These are phyloP conservation scores for Bathelium albidoporum DNA, from an alignment of 495 filamentous ascomycete species.

Conservation along the genomic window DNA sequence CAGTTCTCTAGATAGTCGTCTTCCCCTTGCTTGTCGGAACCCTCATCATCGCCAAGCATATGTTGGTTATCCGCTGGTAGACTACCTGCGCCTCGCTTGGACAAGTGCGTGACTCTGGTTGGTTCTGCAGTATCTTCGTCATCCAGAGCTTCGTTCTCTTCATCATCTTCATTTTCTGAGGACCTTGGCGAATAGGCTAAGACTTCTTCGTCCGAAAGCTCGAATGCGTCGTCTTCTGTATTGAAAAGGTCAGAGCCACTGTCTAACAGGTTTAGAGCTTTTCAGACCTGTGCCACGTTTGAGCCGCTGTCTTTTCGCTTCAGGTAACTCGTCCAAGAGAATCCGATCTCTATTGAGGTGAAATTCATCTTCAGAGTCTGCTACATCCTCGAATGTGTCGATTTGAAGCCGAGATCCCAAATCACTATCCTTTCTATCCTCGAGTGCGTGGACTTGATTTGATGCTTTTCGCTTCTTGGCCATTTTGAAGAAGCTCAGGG, in stretches of 20 bases:
- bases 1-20: conserved; percentile 70
- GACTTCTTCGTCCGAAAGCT: conserved; percentile 84
- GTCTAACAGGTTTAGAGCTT: not conserved
- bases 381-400: conserved; percentile 69
- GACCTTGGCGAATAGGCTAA: conserved; percentile 47
- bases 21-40: conserved; percentile 45
- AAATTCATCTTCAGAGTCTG: conserved; percentile 89
- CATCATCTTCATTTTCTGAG: conserved; percentile 44
- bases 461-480: conserved; percentile 3
- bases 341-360: conserved; percentile 74
- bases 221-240: conserved; percentile 44
- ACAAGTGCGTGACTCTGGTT: not conserved
- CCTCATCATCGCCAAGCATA: conserved; percentile 36
- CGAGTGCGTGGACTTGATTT: not conserved
- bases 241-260: not conserved
- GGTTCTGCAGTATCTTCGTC: conserved; percentile 20
- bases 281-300: not conserved
- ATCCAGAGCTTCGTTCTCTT: conserved; percentile 38
- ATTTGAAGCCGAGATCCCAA: conserved; percentile 30
- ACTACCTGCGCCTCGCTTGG: conserved; percentile 9
- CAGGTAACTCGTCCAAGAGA: conserved; percentile 67
- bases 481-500: conserved; percentile 5
- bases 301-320: conserved; percentile 58
- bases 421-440: not conserved
- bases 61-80: conserved; percentile 14